A percentile compares a stretch with the other conserved stretches of the same genome.
Evolutionary conservation across 1,139 yeast genomes (phyloP).

Genomic region (Taphrina deformans): DNA sequence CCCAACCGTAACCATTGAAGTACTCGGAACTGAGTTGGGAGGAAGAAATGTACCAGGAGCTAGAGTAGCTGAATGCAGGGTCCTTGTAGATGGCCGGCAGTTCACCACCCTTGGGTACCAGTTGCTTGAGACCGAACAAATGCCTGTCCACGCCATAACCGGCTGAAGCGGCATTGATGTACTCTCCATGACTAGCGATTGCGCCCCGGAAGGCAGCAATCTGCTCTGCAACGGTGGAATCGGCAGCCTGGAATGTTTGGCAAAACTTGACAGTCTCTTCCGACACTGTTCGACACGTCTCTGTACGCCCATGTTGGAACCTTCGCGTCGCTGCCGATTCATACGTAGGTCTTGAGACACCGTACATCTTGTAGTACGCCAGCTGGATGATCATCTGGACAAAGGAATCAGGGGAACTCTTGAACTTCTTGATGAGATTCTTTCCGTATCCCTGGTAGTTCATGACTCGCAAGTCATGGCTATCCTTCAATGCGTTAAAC

Average conservation of each 20-base stretch:
- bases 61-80: conserved; percentile 71
- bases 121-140: conserved; percentile 80
- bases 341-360: conserved; percentile 83
- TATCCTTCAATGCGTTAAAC: conserved; percentile 52
- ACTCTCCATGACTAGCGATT: conserved; percentile 69
- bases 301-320: conserved; percentile 91
- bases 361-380: conserved; percentile 79
- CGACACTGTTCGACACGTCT: conserved; percentile 88
- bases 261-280: conserved; percentile 71
- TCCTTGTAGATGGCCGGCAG: conserved; percentile 74
- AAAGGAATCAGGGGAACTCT: conserved; percentile 76
- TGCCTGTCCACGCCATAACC: conserved; percentile 95
- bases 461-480: conserved; percentile 51
- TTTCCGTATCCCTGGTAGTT: conserved; percentile 53
- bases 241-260: conserved; percentile 68
- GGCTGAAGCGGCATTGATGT: conserved; percentile 73
- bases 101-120: conserved; percentile 59
- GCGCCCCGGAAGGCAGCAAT: conserved; percentile 72
- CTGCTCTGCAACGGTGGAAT: conserved; percentile 59
- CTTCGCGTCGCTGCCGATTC: conserved; percentile 95
- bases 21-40: conserved; percentile 86
- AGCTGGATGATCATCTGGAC: conserved; percentile 77
- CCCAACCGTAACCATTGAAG: conserved; percentile 95
- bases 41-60: conserved; percentile 82
- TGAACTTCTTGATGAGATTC: conserved; percentile 70